Base-by-base conservation (phyloP, 2,329 filamentous ascomycete genomes). In the Aureobasidium subglaciale region DNA sequence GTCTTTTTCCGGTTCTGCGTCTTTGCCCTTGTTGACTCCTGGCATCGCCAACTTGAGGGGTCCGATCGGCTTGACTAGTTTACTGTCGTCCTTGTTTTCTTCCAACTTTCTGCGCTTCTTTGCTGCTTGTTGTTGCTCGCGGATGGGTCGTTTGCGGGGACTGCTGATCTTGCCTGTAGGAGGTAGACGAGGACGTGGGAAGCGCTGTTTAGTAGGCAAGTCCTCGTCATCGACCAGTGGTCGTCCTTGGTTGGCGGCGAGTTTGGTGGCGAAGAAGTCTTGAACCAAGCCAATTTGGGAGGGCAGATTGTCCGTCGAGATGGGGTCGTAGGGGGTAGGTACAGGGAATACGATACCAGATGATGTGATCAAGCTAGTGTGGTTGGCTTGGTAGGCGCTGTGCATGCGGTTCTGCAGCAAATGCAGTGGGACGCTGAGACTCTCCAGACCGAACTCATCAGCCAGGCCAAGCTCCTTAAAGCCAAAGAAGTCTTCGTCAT, bases 401-500 rank as follows among this genome's bases (percentile, higher is more conserved):
- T 90, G 85, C 64, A 99, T 89, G 64, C 92, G 85, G 62, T 89
- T 90, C 68, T 97, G 93, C 25, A 99, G 81, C 18, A 99, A 82
- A 73, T 99, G 93, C 57, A 99, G 79, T 22, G 95, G 93, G 32
- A 99, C 93, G 53, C 88, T 91, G 59, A 97, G 82, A 62, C 87
- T 87, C 29, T 92, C 86, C 59, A 93, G 79, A 16, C 91, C 91
- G 67, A 97, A 87, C 68, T 99, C 93, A 63, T 85, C 86, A 65
- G 96, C 90, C 57, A 99, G 80, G 40, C 93, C 93, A 42, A 99
- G 82, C 58, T 95, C 91, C 68, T 90, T 91, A 81, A 99, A 97
- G 25, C 93, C 93, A 66, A 99, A 99, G 80, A 96, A 99, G 73
- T 99, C 93, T 75, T 99, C 93, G 59, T 91, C 92, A 11, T 99